Evolutionary conservation across 495 filamentous ascomycete genomes (phyloP), one percentile per base, ranked within the genome.

Genomic region (Penicillium coffeae): DNA sequence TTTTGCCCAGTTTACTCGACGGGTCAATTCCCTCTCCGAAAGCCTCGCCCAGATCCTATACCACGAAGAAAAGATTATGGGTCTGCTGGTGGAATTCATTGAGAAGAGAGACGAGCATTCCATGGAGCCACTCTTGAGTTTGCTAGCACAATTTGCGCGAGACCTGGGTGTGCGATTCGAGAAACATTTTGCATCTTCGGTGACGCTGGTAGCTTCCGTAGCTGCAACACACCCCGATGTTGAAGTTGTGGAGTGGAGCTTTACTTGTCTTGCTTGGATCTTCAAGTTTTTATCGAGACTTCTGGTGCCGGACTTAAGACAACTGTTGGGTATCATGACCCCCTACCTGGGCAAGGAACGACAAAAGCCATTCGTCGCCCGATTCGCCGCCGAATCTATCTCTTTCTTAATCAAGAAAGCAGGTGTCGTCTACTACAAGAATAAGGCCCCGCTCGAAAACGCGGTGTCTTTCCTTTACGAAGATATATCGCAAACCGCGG

Each of bases 241-340:
- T 22, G 89, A 92, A 53, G 88, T 89, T 13, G 85, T 94, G 30
- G 90, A 99, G 71, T 97, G 93, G 94, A 91, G 89, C 47, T 97
- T 99, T 63, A 89, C 82, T 38, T 90, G 89, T 57, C 77, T 99
- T 12, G 89, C 93, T 51, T 96, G 94, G 80, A 79, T 96, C 14
- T 94, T 97, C 79, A 99, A 97, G 61, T 97, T 95, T 56, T 79
- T 99, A 15, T 92, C 90, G 3, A 80, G 87, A 37, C 75, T 96
- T 7, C 62, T 99, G 18, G 86, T 89, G 0, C 85, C 89, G 3
- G 88, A 99, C 60, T 70, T 97, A 43, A 76, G 89, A 53, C 88
- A 92, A 20, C 78, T 94, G 6, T 89, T 88, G 59, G 78, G 87
- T 53, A 80, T 89, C 32, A 83, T 97, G 72, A 81, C 88, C 8